These are phyloP conservation scores for Cydonia oblonga DNA, from an alignment of 331 rosid species.

Conservation along the genomic window DNA sequence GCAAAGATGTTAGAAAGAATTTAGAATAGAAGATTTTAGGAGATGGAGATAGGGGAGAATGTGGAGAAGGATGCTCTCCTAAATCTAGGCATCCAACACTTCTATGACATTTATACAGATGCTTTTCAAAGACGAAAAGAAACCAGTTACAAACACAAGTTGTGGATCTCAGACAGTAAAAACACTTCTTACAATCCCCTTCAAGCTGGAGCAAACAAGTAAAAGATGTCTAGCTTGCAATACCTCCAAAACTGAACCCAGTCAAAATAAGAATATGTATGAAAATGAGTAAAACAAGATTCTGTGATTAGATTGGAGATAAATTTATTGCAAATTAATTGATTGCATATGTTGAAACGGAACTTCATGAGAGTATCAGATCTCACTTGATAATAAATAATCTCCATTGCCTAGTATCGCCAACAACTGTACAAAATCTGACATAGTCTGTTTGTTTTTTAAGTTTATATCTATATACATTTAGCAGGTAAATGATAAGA, in stretches of 20 bases:
- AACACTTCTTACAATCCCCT: background rate
- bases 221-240: background rate
- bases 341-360: too few relatives aligned
- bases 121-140: background rate
- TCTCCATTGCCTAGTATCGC: too few relatives aligned
- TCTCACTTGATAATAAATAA: too few relatives aligned
- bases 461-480: too few relatives aligned
- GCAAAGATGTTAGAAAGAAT: conserved; percentile 7
- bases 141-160: background rate
- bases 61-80: background rate
- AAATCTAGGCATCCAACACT: background rate
- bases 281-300: background rate
- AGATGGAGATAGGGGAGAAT: background rate
- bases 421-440: too few relatives aligned
- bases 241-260: background rate
- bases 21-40: conserved; percentile 2
- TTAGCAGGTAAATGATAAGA: too few relatives aligned
- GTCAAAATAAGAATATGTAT: background rate
- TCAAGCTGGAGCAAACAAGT: background rate
- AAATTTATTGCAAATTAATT: too few relatives aligned
- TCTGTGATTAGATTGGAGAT: too few relatives aligned
- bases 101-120: background rate
- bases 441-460: too few relatives aligned
- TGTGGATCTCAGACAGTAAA: background rate
- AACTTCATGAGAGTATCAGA: too few relatives aligned